Conservation (phyloP, 805 yeast genomes). For the Lipomyces kockii region DNA sequence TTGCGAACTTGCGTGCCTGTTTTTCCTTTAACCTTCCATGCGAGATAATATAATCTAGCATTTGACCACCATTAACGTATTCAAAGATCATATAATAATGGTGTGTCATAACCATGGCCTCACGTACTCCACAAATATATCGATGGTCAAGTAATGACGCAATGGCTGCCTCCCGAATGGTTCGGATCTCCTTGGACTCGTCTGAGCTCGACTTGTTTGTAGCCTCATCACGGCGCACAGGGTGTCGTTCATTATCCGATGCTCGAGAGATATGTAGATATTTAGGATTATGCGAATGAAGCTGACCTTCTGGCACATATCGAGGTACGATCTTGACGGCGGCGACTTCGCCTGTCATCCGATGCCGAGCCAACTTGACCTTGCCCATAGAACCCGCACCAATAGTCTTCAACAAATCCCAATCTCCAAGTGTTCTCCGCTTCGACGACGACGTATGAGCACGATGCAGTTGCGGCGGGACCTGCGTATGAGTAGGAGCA, state of each 20-base stretch:
- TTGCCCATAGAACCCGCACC: slow-evolving; percentile 99
- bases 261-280: slow-evolving; percentile 74
- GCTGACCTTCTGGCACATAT: slow-evolving; percentile 29
- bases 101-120: slow-evolving; percentile 93
- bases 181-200: slow-evolving; percentile 86
- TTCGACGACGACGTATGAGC: slow-evolving; percentile 43
- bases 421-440: slow-evolving; percentile 89
- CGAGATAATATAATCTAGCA: slow-evolving; percentile 94
- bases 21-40: slow-evolving; percentile 94
- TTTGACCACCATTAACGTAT: slow-evolving; percentile 95
- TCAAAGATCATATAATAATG: slow-evolving; percentile 97
- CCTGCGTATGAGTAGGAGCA: slow-evolving; percentile 18
- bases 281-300: slow-evolving; percentile 53
- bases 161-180: slow-evolving; percentile 92
- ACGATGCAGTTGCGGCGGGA: slow-evolving; percentile 22
- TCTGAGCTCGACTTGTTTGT: slow-evolving; percentile 54
- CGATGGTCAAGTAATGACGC: slow-evolving; percentile 91
- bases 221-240: slow-evolving; percentile 67
- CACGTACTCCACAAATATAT: slow-evolving; percentile 86
- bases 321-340: slow-evolving; percentile 38
- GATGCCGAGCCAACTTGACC: slow-evolving; percentile 90
- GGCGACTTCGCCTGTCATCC: slow-evolving; percentile 74
- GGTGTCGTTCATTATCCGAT: slow-evolving; percentile 58
- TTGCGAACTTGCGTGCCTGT: slow-evolving; percentile 91
- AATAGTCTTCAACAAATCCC: slow-evolving; percentile 93